Evolutionary conservation across 495 filamentous ascomycete species (phyloP), one percentile per base, ranked within the genome.

Genomic region (Podospora didyma): DNA sequence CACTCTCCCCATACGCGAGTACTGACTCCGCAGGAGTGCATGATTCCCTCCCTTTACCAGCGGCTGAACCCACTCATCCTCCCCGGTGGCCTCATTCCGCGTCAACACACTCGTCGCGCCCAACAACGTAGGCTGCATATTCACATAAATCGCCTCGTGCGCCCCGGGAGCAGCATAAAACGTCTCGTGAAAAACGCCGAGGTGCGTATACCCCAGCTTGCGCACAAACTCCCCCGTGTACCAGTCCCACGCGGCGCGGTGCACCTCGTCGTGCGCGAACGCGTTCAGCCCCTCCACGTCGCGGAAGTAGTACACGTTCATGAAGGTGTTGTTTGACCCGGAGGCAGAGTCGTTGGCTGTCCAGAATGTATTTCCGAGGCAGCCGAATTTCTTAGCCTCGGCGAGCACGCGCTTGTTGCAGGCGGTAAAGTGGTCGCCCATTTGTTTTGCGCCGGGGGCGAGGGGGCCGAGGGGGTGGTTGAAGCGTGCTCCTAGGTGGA

Each of bases 231-330:
- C 35, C 2, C 19, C 37, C 19, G 50, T 47, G 70, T 62, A 82
- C 74, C 73, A 82, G 14, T 73, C 65, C 79, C 79, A 78, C 11
- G 62, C 73, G 10, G 66, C 59, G n/a, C 66, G 66, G 60, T 84
- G 81, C 16, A 73, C 16, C 1, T 66, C 46, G 20, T 70, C 70
- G 50, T 80, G 75, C 39, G 81, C 81, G 61, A 81, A 83, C 3
- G 54, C 54, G 61, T 82, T 71, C 14, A 84, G 51, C 28, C 69
- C 73, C 20, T 81, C 78, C 11, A 75, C 53, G 46, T 61, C 57
- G 12, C 72, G 70, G 58, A 82, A 79, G 65, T 84, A 84, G 55
- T 71, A 70, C 0, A 79, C 46, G 1, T 49, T 49, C 53, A 80
- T 10, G 12, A 48, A 19, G 21, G 54, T 63, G 55, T 79, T 75